A percentile compares a stretch with the other conserved stretches of the same genome.
Evolutionary conservation across 208 protist genomes (phyloP).

Genomic region (Acanthamoeba rhysodes): DNA sequence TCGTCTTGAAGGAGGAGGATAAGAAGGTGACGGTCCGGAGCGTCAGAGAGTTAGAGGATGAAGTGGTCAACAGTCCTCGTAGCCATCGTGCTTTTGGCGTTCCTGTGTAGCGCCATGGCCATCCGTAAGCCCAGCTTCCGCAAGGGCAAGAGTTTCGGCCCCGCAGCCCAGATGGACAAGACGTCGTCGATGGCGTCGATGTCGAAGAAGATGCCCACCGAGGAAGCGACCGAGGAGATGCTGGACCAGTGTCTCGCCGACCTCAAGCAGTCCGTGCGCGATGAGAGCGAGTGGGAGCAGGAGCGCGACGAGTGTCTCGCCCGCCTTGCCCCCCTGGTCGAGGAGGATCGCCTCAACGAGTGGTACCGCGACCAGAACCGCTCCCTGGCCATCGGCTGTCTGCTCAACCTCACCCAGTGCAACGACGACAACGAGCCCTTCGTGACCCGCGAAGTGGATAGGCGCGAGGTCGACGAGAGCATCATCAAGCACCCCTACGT

Average conservation of each 20-base stretch:
- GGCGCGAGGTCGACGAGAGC: background rate
- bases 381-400: background rate
- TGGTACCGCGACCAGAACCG: background rate
- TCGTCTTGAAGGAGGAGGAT: too few species aligned
- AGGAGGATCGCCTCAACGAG: background rate
- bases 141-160: too few species aligned
- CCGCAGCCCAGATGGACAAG: too few species aligned
- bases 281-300: background rate
- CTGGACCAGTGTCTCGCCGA: background rate
- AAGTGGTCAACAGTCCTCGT: too few species aligned
- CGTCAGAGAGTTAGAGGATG: too few species aligned
- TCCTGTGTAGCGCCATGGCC: too few species aligned
- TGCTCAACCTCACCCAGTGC: background rate
- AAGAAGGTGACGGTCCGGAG: too few species aligned
- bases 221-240: background rate
- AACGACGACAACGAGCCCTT: background rate
- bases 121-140: too few species aligned
- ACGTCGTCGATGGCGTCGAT: too few species aligned
- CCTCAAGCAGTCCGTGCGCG: background rate
- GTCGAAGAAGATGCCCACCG: too few species aligned
- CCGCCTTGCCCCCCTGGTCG: background rate
- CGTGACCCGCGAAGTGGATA: fast-evolving
- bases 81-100: too few species aligned
- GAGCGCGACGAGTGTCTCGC: background rate
- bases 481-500: background rate